phyloP scores from a whole-genome alignment of 2,329 filamentous ascomycete genomes.

The Aspergillus fructus region DNA sequence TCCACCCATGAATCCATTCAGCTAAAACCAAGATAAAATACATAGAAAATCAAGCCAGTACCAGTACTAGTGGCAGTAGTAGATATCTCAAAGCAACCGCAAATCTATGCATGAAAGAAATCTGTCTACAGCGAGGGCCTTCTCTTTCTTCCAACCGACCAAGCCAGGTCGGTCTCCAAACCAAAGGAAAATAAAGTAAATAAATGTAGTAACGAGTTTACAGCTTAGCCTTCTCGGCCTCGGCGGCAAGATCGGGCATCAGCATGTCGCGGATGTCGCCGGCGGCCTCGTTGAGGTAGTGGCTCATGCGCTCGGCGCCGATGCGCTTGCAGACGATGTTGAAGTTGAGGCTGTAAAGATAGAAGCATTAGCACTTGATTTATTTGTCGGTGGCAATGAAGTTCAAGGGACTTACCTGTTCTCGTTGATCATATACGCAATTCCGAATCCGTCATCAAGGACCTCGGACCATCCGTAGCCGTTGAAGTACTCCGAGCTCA shows the following conservation, averaged over 20 bases:
- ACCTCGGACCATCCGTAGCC: constrained; percentile 99
- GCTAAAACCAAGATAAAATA: not conserved
- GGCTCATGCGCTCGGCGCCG: constrained; percentile 88
- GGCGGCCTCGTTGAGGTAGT: constrained; percentile 92
- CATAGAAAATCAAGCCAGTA: not conserved
- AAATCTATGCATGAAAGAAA: not conserved
- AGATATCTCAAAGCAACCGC: not conserved
- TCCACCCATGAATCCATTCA: not conserved
- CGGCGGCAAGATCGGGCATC: constrained; percentile 65
- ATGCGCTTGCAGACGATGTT: constrained; percentile 94
- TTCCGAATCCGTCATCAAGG: constrained; percentile 91
- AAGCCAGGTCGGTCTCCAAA: no score
- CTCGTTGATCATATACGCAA: constrained; percentile 99
- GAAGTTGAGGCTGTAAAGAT: constrained; percentile 75
- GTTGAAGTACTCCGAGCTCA: constrained; percentile 97
- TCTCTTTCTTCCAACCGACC: not conserved
- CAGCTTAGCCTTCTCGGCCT: constrained; percentile 82
- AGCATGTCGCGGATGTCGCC: constrained; percentile 85
- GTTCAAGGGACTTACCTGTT: constrained; percentile 62
- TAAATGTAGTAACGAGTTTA: constrained; percentile 36
- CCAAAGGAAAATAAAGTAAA: not conserved
- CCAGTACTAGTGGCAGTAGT: no score
- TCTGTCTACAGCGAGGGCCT: not conserved
- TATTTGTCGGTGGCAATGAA: no score
- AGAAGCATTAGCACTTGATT: constrained; percentile 10